Percentiles rank a stretch among this genome's conserved stretches.
These are phyloP conservation scores for Torulaspora pretoriensis DNA, from an alignment of 1,139 yeast genomes.

Conservation along the genomic window DNA sequence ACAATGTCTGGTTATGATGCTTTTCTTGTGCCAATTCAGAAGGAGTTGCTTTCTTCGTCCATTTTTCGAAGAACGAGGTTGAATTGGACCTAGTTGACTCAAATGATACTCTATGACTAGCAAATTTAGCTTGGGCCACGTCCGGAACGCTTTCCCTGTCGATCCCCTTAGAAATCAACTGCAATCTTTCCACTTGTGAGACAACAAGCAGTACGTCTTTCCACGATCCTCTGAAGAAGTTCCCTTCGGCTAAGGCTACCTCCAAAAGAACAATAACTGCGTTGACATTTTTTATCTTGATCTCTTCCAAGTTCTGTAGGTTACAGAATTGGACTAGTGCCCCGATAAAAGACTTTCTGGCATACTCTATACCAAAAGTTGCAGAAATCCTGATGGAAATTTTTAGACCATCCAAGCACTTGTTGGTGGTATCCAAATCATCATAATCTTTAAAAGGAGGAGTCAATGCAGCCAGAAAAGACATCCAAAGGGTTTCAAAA, in stretches of 20 bases:
- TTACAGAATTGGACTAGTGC: conserved; percentile 87
- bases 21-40: conserved; percentile 48
- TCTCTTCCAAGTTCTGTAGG: conserved; percentile 71
- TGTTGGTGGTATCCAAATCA: conserved; percentile 65
- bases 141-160: conserved; percentile 85
- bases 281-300: conserved; percentile 73
- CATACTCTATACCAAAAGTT: conserved; percentile 76
- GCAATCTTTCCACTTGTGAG: conserved; percentile 87
- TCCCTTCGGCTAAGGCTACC: conserved; percentile 75
- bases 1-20: conserved; percentile 47
- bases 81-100: conserved; percentile 47
- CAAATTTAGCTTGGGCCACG: conserved; percentile 63
- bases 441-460: conserved; percentile 90
- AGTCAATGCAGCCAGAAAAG: conserved; percentile 87
- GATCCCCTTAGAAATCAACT: conserved; percentile 82
- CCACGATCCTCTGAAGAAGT: conserved; percentile 73
- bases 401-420: conserved; percentile 81
- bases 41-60: conserved; percentile 45
- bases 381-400: conserved; percentile 80
- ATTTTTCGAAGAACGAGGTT: conserved; percentile 36
- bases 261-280: conserved; percentile 75
- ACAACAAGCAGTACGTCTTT: conserved; percentile 72
- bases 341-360: conserved; percentile 83
- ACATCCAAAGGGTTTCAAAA: conserved; percentile 96
- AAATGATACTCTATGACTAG: conserved; percentile 48